These are phyloP conservation scores for Nigrograna mackinnonii DNA, from an alignment of 2,329 filamentous ascomycete genomes.

Conservation along the genomic window DNA sequence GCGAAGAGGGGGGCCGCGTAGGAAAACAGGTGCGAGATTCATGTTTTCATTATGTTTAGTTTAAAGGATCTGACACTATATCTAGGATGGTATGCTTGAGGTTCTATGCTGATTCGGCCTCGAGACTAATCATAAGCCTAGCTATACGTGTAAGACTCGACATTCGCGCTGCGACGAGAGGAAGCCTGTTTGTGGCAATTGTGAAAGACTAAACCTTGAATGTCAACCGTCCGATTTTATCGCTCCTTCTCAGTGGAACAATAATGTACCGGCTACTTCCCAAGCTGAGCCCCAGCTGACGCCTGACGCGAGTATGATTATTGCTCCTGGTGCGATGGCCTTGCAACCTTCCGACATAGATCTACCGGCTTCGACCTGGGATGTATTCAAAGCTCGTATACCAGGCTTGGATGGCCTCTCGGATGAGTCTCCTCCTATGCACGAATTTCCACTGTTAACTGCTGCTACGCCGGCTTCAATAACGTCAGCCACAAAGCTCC, in stretches of 20 bases:
- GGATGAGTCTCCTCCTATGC: constrained; percentile 12
- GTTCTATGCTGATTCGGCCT: too few relatives aligned
- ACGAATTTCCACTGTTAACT: constrained; percentile 11
- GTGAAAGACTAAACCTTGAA: constrained; percentile 28
- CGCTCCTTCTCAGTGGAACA: constrained; percentile 16
- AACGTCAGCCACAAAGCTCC: constrained; percentile 2
- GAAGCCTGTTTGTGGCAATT: constrained; percentile 36
- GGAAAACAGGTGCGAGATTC: constrained; percentile 32
- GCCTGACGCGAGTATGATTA: too few relatives aligned
- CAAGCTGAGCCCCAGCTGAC: too few relatives aligned
- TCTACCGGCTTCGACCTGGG: constrained; percentile 16
- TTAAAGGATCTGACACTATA: too few relatives aligned
- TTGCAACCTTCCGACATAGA: not conserved
- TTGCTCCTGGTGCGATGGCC: too few relatives aligned
- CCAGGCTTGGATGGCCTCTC: constrained; percentile 20
- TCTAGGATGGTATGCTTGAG: constrained; percentile 17
- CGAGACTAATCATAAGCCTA: too few relatives aligned
- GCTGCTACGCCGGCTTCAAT: constrained; percentile 10
- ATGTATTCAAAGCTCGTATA: constrained; percentile 29
- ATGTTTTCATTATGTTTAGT: too few relatives aligned
- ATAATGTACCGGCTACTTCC: constrained; percentile 1
- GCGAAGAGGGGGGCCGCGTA: constrained; percentile 25
- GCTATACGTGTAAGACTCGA: constrained; percentile 36
- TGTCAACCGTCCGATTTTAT: constrained; percentile 29
- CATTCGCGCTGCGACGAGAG: constrained; percentile 39